Base-by-base conservation (phyloP, 768 basidiomycete species). In the Mycena metata region DNA sequence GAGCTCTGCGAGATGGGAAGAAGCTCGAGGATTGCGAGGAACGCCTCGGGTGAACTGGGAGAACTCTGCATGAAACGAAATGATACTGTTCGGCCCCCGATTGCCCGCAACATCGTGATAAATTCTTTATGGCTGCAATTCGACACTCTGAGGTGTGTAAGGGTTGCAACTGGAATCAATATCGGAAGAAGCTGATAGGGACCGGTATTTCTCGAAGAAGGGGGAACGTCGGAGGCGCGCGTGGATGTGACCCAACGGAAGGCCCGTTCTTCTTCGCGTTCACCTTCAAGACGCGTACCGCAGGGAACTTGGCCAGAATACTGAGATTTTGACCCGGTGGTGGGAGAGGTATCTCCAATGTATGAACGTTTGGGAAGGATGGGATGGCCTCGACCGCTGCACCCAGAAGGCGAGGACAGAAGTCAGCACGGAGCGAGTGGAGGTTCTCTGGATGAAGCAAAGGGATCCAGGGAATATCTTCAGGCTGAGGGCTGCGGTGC, bases 241-340 rank as follows among this genome's bases (percentile, higher is more conserved):
- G n/a, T 8, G n/a, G 23, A 15, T 17, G 24, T 17, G 6, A 7
- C 12, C 26, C 13, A 7, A n/a, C 2, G 26, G n/a, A 13, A 6
- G 15, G 17, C 1, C n/a, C 52, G 51, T 3, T 13, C 6, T 5
- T 5, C 33, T 59, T 36, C 12, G 7, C 36, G 7, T 36, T 12
- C 12, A 36, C 12, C 36, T 36, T 36, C 36, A 36, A 36, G 12
- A 36, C 12, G 12, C 16, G 50, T n/a, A 63, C 50, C 19, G 50
- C 61, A 41, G 61, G 61, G 42, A 63, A 63, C 43, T 60, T 60
- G 21, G 60, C 36, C 16, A 60, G 15, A 15, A 50, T 50, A 50
- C 17, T 12, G 2, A 39, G 33, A 35, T 50, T 60, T 50, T 60
- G 24, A 41, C 23, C 43, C 13, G 26, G 42, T 19, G 43, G 41